Conservation (phyloP, 2,329 filamentous ascomycete species). For the Torrubiella hemipterigena region DNA sequence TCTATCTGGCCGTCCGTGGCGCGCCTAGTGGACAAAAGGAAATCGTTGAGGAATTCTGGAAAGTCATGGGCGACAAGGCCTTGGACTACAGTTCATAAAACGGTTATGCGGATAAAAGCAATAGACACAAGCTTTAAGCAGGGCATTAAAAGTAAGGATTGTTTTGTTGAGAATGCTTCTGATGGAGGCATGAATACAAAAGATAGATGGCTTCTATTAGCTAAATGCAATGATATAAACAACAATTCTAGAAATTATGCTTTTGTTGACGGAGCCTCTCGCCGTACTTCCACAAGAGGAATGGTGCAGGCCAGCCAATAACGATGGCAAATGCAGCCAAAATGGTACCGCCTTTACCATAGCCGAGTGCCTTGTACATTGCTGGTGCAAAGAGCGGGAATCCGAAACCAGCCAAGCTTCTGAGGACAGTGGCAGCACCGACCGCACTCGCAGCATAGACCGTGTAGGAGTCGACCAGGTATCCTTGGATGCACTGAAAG, state of each 20-base stretch:
- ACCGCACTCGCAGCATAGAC: constrained; percentile 33
- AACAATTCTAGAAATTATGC: constrained; percentile 9
- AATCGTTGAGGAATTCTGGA: constrained; percentile 54
- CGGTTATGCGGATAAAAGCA: not conserved
- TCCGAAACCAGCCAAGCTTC: constrained; percentile 36
- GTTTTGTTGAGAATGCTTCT: constrained; percentile 13
- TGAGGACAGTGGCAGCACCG: constrained; percentile 28
- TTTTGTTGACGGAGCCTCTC: constrained; percentile 21
- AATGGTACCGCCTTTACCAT: constrained; percentile 29
- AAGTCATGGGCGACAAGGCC: constrained; percentile 39
- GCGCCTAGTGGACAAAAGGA: constrained; percentile 48
- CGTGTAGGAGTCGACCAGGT: constrained; percentile 34
- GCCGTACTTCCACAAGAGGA: constrained; percentile 33
- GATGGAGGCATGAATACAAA: not conserved
- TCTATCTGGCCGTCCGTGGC: constrained; percentile 51
- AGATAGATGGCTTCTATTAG: too few species aligned
- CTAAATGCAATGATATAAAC: too few species aligned
- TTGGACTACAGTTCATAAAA: constrained; percentile 31
- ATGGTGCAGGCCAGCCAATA: constrained; percentile 26
- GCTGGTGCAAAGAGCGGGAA: constrained; percentile 37
- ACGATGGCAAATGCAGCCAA: constrained; percentile 29
- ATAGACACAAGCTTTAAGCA: not conserved
- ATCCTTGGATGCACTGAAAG: constrained; percentile 33
- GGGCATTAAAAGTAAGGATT: constrained; percentile 2
- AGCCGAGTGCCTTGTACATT: constrained; percentile 30